Conservation (phyloP, 768 basidiomycete species). For the Boletales sp. region DNA sequence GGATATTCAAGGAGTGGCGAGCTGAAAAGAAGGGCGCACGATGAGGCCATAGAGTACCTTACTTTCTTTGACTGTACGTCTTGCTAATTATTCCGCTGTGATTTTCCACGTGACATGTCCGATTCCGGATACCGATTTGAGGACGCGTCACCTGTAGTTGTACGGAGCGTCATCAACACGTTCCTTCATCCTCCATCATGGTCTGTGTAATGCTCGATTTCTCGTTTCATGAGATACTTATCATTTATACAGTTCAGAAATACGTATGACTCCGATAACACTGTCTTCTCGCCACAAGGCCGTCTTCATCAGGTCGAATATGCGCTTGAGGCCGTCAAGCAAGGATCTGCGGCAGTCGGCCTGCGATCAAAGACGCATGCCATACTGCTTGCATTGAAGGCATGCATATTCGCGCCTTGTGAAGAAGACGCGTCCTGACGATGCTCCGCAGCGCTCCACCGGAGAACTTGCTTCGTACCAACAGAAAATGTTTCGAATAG, state of each 20-base stretch:
- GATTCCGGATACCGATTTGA: conserved; percentile 12
- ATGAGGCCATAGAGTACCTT: conserved; percentile 18
- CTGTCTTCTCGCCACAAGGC: conserved; percentile 94
- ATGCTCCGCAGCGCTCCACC: conserved; percentile 75
- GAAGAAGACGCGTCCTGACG: conserved; percentile 1
- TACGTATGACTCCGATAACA: conserved; percentile 98
- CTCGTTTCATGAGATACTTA: conserved; percentile 1
- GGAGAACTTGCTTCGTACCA: conserved; percentile 99
- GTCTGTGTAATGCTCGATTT: conserved; percentile 18
- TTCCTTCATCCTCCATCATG: conserved; percentile 23
- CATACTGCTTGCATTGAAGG: conserved; percentile 90
- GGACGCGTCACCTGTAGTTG: conserved; percentile 32
- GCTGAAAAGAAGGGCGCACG: conserved; percentile 75
- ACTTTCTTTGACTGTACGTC: background rate
- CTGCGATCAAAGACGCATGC: conserved; percentile 94
- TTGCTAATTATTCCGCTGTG: conserved; percentile 6
- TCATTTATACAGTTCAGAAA: conserved; percentile 70
- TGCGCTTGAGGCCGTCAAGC: conserved; percentile 98
- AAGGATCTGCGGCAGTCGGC: conserved; percentile 98
- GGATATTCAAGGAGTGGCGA: conserved; percentile 91
- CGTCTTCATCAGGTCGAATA: conserved; percentile 97
- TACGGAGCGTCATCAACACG: conserved; percentile 4
- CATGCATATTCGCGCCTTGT: conserved; percentile 28
- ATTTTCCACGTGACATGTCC: conserved; percentile 22
- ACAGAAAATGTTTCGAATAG: conserved; percentile 99